Conservation (phyloP, 768 basidiomycete genomes). For the Tricholoma furcatifolium region DNA sequence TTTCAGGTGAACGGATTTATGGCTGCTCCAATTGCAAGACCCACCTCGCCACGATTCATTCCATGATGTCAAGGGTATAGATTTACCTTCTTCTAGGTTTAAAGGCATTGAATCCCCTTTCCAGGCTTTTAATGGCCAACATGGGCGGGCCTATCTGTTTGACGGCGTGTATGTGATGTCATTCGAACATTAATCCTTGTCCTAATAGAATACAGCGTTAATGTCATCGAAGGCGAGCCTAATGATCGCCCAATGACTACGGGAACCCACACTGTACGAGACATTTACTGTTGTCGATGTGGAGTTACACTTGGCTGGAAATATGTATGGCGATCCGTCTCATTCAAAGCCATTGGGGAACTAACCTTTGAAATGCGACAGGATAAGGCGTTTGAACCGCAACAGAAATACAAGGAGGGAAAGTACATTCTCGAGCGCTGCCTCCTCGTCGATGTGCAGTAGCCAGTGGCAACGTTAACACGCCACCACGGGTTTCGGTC, state of each 20-base stretch:
- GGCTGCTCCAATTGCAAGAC: constrained; percentile 87
- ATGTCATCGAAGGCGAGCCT: constrained; percentile 86
- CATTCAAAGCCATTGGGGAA: background rate
- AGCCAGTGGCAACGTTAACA: constrained; percentile 19
- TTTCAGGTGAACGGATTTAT: constrained; percentile 82
- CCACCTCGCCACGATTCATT: constrained; percentile 87
- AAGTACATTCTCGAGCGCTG: constrained; percentile 97
- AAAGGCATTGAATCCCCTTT: constrained; percentile 16
- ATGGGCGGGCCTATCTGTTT: constrained; percentile 93
- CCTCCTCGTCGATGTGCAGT: constrained; percentile 85
- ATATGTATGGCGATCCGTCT: constrained; percentile 67
- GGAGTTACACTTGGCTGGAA: constrained; percentile 90
- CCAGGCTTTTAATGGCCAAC: constrained; percentile 96
- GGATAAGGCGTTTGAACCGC: constrained; percentile 88
- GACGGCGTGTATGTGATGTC: constrained; percentile 76
- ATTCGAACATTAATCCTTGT: background rate
- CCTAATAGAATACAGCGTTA: constrained; percentile 58
- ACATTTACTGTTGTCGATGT: constrained; percentile 94
- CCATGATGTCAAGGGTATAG: constrained; percentile 82
- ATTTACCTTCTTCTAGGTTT: constrained; percentile 23
- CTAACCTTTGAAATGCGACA: constrained; percentile 30
- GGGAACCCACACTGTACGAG: constrained; percentile 92
- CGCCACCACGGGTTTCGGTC: background rate
- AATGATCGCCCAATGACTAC: constrained; percentile 96
- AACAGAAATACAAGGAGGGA: constrained; percentile 98